A percentile compares a stretch with the other conserved stretches of the same genome.
Conservation (phyloP, 352 stramenopile species). For the Globisporangium echinulatum region DNA sequence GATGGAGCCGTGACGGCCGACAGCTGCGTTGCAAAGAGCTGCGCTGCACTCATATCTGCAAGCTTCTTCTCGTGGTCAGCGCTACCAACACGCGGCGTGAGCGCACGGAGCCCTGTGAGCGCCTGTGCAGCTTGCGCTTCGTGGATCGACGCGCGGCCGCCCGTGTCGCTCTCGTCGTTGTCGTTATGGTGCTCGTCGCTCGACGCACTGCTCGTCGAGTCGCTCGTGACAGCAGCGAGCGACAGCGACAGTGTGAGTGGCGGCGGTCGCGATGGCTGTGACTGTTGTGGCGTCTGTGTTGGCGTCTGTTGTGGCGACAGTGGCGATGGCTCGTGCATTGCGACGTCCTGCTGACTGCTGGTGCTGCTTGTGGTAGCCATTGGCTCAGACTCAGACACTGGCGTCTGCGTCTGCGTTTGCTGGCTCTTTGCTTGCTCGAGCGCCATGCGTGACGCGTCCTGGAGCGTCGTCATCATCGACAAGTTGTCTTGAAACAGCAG, state of each 20-base stretch:
- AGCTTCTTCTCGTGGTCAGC: slow-evolving; percentile 14
- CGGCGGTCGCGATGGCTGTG: background rate
- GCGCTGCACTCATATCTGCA: slow-evolving; percentile 7
- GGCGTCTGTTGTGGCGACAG: no score
- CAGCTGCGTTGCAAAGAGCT: slow-evolving; percentile 6
- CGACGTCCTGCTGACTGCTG: background rate
- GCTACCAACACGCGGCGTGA: slow-evolving; percentile 6
- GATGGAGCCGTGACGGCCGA: background rate
- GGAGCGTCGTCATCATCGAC: slow-evolving; percentile 34
- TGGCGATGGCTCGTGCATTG: background rate
- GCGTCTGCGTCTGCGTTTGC: background rate
- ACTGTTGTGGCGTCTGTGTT: background rate
- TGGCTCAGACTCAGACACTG: no score
- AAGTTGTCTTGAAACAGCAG: slow-evolving; percentile 32
- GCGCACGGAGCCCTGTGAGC: slow-evolving; percentile 57
- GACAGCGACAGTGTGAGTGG: background rate
- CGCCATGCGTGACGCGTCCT: slow-evolving; percentile 23
- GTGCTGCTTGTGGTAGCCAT: no score
- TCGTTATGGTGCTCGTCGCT: slow-evolving; percentile 3
- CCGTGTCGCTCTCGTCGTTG: slow-evolving; percentile 10
- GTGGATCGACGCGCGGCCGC: slow-evolving; percentile 28
- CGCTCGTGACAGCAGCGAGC: background rate
- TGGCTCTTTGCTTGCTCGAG: slow-evolving; percentile 13
- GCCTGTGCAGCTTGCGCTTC: slow-evolving; percentile 65
- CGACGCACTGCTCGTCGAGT: background rate